Evolutionary conservation across 768 basidiomycete genomes (phyloP).

Genomic region (Clitopilus passeckerianus): DNA sequence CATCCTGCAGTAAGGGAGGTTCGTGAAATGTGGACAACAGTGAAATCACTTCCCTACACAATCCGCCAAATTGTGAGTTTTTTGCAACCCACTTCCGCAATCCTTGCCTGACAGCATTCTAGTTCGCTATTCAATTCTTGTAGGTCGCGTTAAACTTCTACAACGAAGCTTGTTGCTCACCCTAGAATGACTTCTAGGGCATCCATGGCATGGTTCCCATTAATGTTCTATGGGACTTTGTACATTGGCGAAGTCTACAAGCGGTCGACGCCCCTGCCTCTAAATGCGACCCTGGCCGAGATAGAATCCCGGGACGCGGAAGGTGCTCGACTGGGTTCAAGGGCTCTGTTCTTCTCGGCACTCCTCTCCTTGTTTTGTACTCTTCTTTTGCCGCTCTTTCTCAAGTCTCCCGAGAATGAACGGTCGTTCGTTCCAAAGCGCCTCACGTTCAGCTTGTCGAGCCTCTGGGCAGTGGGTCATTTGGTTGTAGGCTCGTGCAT

Average conservation of each 20-base stretch:
- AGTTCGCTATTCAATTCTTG: slow-evolving; percentile 84
- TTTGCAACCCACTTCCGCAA: not conserved
- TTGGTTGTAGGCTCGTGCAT: slow-evolving; percentile 71
- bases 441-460: slow-evolving; percentile 41
- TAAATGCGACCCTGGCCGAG: slow-evolving; percentile 14
- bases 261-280: slow-evolving; percentile 25
- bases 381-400: slow-evolving; percentile 66
- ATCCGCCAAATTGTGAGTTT: slow-evolving; percentile 77
- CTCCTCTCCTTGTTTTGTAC: slow-evolving; percentile 64
- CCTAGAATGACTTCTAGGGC: too few species aligned
- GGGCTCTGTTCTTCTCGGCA: slow-evolving; percentile 77
- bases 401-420: slow-evolving; percentile 16
- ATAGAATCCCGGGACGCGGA: slow-evolving; percentile 46
- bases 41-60: slow-evolving; percentile 60
- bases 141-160: slow-evolving; percentile 15
- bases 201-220: slow-evolving; percentile 82
- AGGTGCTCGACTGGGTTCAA: slow-evolving; percentile 78
- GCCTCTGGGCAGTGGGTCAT: slow-evolving; percentile 77
- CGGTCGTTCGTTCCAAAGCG: not conserved
- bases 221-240: slow-evolving; percentile 82
- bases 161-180: too few species aligned
- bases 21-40: slow-evolving; percentile 66
- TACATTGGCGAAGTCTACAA: slow-evolving; percentile 89
- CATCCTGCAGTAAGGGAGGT: slow-evolving; percentile 40
- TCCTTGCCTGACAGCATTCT: not conserved